These are phyloP conservation scores for Pseudopediastrum boryanum DNA, from an alignment of 139 green algal species.

Conservation along the genomic window DNA sequence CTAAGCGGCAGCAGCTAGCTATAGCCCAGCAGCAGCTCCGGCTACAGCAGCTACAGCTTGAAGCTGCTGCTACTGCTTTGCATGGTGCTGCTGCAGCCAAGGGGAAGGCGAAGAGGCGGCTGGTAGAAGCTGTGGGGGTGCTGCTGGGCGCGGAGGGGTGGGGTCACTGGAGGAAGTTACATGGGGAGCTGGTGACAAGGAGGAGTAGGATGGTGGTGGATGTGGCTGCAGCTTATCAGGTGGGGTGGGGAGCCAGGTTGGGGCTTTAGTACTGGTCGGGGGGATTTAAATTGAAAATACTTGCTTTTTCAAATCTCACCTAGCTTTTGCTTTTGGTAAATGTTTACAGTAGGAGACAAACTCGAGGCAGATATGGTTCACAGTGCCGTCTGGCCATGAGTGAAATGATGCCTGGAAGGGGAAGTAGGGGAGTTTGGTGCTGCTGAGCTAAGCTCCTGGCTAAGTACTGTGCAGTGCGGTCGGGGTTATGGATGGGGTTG, in stretches of 20 bases:
- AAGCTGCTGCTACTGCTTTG: neutral
- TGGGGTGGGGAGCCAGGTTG: constrained; percentile 3
- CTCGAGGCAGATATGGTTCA: neutral
- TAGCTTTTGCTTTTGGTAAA: neutral
- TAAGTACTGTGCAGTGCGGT: too few relatives aligned
- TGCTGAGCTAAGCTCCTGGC: too few relatives aligned
- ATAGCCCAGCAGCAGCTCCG: neutral
- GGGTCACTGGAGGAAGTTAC: constrained; percentile 36
- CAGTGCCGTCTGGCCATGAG: neutral
- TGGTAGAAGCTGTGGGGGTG: constrained; percentile 16
- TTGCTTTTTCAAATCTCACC: neutral
- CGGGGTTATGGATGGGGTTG: too few relatives aligned
- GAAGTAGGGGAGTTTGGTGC: too few relatives aligned
- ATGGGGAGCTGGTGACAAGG: constrained; percentile 46
- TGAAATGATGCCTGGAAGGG: too few relatives aligned
- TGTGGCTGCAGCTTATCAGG: constrained; percentile 50
- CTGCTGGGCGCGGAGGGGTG: constrained; percentile 42
- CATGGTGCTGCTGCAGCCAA: neutral
- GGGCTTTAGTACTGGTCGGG: neutral
- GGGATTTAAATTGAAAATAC: neutral
- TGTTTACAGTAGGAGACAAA: neutral
- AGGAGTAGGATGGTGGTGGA: constrained; percentile 52
- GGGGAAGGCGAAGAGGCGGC: neutral
- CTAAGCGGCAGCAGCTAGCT: neutral
- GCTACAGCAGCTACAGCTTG: neutral